phyloP scores from a whole-genome alignment of 495 filamentous ascomycete species.

The Hypoxylon rickii region DNA sequence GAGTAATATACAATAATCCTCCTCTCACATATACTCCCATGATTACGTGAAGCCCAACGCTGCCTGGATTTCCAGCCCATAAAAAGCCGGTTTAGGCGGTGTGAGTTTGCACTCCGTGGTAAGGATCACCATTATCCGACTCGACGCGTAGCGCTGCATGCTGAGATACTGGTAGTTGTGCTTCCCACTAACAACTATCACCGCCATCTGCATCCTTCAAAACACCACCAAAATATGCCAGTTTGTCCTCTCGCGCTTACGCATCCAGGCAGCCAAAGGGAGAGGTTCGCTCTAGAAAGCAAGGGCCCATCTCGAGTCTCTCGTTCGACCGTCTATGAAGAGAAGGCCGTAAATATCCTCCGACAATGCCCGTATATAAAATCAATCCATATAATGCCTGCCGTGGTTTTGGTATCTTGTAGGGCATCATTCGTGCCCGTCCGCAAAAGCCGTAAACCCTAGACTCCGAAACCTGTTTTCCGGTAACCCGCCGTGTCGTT shows the following conservation, averaged over 20 bases:
- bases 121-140: neutral
- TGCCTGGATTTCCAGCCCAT: neutral
- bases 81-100: too few species aligned
- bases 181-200: neutral
- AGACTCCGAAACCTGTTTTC: constrained; percentile 29
- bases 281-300: neutral
- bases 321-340: neutral
- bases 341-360: neutral
- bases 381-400: neutral
- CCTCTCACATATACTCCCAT: constrained; percentile 2
- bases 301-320: neutral
- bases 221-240: neutral
- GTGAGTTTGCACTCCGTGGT: neutral
- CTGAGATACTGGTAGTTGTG: neutral
- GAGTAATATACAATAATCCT: constrained; percentile 16
- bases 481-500: constrained; percentile 2
- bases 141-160: neutral
- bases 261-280: neutral
- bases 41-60: neutral
- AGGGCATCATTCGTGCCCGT: constrained; percentile 15
- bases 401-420: constrained; percentile 14
- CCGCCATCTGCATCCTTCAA: neutral
- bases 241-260: neutral
- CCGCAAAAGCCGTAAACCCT: constrained; percentile 19
- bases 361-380: constrained; percentile 7